These are phyloP conservation scores for Calonectria pseudoreteaudii DNA, from an alignment of 2,329 filamentous ascomycete genomes.

Conservation along the genomic window DNA sequence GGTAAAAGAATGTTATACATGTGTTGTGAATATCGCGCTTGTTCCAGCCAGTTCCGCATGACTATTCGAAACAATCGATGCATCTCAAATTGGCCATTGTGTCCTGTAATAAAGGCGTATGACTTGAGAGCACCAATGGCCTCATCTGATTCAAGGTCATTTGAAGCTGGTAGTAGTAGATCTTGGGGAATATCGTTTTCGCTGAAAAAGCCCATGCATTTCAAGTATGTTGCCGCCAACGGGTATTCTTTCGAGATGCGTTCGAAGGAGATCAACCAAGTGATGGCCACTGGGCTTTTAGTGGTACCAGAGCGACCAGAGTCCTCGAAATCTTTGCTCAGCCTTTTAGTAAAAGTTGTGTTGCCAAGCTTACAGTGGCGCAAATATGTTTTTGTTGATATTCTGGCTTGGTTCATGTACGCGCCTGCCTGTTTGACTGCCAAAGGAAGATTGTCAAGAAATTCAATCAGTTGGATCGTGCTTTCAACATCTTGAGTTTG, in stretches of 20 bases:
- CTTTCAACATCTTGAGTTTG: conserved; percentile 35
- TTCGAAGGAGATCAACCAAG: conserved; percentile 50
- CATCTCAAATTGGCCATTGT: conserved; percentile 40
- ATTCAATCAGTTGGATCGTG: conserved; percentile 42
- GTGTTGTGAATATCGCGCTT: conserved; percentile 16
- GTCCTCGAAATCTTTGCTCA: conserved; percentile 48
- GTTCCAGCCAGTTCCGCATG: conserved; percentile 43
- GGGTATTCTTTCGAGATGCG: conserved; percentile 41
- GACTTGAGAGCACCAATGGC: conserved; percentile 42
- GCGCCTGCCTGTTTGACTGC: conserved; percentile 51
- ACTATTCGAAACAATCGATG: conserved; percentile 47
- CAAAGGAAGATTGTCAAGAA: conserved; percentile 47
- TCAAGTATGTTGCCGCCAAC: conserved; percentile 44
- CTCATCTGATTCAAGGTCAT: conserved; percentile 29
- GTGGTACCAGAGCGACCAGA: conserved; percentile 36
- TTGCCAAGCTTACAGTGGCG: conserved; percentile 25
- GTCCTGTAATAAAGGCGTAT: conserved; percentile 46
- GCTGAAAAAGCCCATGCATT: conserved; percentile 45
- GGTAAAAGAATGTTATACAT: conserved; percentile 17
- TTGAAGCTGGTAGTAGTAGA: conserved; percentile 42
- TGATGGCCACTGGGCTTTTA: conserved; percentile 46
- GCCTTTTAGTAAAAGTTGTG: conserved; percentile 22
- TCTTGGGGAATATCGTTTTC: conserved; percentile 45
- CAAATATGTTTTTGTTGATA: conserved; percentile 43
- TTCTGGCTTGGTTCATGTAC: conserved; percentile 47